Percentiles rank a stretch among this genome's conserved stretches.
phyloP scores from a whole-genome alignment of 352 stramenopile species.

The Globisporangium perplexum region DNA sequence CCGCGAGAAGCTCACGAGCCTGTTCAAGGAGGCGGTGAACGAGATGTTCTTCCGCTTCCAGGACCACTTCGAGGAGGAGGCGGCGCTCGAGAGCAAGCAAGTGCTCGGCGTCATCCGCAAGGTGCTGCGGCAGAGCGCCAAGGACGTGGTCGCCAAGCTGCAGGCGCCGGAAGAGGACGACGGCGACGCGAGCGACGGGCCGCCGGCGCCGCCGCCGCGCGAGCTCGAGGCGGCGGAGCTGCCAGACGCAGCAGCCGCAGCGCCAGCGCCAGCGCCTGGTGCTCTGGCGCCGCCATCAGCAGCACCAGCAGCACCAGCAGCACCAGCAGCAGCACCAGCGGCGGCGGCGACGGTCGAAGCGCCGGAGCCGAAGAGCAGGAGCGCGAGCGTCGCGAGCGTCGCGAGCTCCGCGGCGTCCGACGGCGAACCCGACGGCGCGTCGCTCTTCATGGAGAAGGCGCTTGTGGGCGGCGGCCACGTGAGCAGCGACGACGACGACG shows the following conservation, averaged over 20 bases:
- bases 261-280: neutral
- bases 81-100: slow-evolving; percentile 54
- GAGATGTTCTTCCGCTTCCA: slow-evolving; percentile 84
- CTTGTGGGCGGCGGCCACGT: neutral
- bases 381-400: no score
- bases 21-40: slow-evolving; percentile 78
- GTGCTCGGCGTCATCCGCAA: slow-evolving; percentile 70
- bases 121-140: slow-evolving; percentile 75
- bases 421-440: slow-evolving; percentile 8
- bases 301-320: neutral
- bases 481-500: slow-evolving; percentile 23
- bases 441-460: slow-evolving; percentile 10
- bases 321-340: neutral
- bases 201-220: slow-evolving; percentile 25
- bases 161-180: slow-evolving; percentile 25
- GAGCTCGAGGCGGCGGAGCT: no score
- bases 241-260: no score
- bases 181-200: slow-evolving; percentile 29
- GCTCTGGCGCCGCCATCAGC: no score
- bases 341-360: neutral
- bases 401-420: neutral
- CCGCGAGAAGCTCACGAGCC: slow-evolving; percentile 33
- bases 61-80: slow-evolving; percentile 70
- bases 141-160: slow-evolving; percentile 52
- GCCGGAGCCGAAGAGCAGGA: neutral